Evolutionary conservation across 257 asterid species (phyloP).

Genomic region (Fraxinus excelsior): DNA sequence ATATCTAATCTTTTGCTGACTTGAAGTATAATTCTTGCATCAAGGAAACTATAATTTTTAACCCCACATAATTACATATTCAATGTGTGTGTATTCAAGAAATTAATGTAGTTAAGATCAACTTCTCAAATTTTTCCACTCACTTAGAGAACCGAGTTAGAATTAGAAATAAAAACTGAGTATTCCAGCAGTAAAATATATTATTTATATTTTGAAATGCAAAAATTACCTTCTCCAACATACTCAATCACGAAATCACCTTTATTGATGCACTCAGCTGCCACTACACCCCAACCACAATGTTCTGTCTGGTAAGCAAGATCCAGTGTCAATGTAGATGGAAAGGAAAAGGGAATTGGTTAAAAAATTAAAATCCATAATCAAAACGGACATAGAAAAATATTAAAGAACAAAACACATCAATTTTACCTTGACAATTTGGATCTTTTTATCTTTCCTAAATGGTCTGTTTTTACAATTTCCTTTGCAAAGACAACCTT

Average conservation of each 20-base stretch:
- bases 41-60: not conserved
- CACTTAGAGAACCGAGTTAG: not conserved
- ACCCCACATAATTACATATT: not conserved
- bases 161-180: not conserved
- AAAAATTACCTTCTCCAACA: constrained; percentile 86
- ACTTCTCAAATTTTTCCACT: not conserved
- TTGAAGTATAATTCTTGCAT: not conserved
- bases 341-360: constrained; percentile 15
- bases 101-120: not conserved
- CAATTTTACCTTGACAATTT: constrained; percentile 70
- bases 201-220: constrained; percentile 13
- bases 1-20: not conserved
- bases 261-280: constrained; percentile 74
- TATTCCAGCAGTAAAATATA: not conserved
- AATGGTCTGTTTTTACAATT: constrained; percentile 82
- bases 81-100: not conserved
- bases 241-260: constrained; percentile 85
- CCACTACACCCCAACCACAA: constrained; percentile 98
- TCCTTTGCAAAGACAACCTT: constrained; percentile 82
- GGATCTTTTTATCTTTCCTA: constrained; percentile 67
- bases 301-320: constrained; percentile 67
- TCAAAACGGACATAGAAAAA: constrained; percentile 2
- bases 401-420: not conserved
- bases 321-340: constrained; percentile 24
- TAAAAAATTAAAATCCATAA: constrained; percentile 7